phyloP scores from a whole-genome alignment of 2,329 filamentous ascomycete species.

The Microcyclosporella mali region DNA sequence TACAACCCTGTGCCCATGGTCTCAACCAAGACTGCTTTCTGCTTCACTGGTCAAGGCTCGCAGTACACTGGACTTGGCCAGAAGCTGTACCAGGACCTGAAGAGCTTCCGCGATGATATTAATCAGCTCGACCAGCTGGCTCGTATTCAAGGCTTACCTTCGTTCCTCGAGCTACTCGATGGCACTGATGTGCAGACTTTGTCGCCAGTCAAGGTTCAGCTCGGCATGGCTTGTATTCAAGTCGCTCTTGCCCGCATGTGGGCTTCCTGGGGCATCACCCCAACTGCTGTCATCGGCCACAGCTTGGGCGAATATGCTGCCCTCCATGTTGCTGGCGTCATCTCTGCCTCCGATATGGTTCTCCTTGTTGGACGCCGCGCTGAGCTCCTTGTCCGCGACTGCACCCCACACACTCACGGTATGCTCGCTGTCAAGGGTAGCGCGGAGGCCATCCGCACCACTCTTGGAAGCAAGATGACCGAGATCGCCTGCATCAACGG shows the following conservation, averaged over 20 bases:
- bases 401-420: conserved; percentile 59
- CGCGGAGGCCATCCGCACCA: conserved; percentile 48
- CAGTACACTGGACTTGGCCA: conserved; percentile 48
- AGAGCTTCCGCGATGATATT: conserved; percentile 45
- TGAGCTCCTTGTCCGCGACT: conserved; percentile 57
- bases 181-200: conserved; percentile 45
- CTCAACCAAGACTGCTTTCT: conserved; percentile 46
- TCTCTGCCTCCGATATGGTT: conserved; percentile 65
- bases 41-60: conserved; percentile 49
- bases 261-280: conserved; percentile 49
- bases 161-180: conserved; percentile 45
- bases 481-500: conserved; percentile 70
- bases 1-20: conserved; percentile 51
- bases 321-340: conserved; percentile 62
- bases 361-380: conserved; percentile 66
- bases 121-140: conserved; percentile 45
- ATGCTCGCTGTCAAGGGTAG: conserved; percentile 57
- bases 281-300: conserved; percentile 48
- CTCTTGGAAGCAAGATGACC: conserved; percentile 44
- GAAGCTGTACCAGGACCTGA: conserved; percentile 45
- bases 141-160: conserved; percentile 42
- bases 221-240: conserved; percentile 49
- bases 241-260: conserved; percentile 49
- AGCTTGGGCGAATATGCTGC: conserved; percentile 70
- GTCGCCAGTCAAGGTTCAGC: conserved; percentile 48